Evolutionary conservation across 257 asterid species (phyloP), one percentile per base, ranked within the genome.

Genomic region (Fraxinus excelsior): DNA sequence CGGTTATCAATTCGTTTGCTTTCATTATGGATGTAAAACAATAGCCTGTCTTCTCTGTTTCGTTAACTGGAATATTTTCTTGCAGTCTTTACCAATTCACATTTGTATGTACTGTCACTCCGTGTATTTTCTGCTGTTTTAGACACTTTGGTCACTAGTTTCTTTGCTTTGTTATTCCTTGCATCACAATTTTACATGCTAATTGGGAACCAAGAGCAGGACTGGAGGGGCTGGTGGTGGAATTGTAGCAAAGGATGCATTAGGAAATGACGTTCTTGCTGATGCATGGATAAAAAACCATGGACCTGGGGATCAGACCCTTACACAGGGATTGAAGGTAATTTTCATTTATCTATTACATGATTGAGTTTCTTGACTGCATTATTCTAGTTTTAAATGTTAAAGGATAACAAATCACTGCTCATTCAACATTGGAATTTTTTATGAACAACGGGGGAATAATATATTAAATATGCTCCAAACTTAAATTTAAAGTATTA

Each of bases 251-350:
- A 95, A 91, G 83, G 97, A 93, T 85, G 97, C 97, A 9, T 69
- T 90, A 60, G 98, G 99, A 28, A 93, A 93, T 60, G 99, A 95
- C 74, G 89, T 95, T 10, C 3, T 90, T 72, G 99, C 89, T 0
- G 82, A 65, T 0, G 91, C 74, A 66, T 95, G 97, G 97, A 88
- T 94, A 76, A 81, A 85, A 72, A 88, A 69, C 71, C 97, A 92
- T 38, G 87, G 94, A 29, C 98, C 97, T 25, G 97, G 97, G 37
- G 92, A 91, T 72, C 85, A 97, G 29, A 93, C 99, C 81, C 98
- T 95, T 71, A 82, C 97, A 1, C 93, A 93, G 77, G 98, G 98
- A 60, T 74, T 95, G 82, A 93, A 88, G 99, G 99, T 91, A 82
- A 80, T 75, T 21, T 51, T 28, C 21, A 19, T 32, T 32, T 40